phyloP scores from a whole-genome alignment of 2,329 filamentous ascomycete genomes.

The Chaetomiaceae sp. region DNA sequence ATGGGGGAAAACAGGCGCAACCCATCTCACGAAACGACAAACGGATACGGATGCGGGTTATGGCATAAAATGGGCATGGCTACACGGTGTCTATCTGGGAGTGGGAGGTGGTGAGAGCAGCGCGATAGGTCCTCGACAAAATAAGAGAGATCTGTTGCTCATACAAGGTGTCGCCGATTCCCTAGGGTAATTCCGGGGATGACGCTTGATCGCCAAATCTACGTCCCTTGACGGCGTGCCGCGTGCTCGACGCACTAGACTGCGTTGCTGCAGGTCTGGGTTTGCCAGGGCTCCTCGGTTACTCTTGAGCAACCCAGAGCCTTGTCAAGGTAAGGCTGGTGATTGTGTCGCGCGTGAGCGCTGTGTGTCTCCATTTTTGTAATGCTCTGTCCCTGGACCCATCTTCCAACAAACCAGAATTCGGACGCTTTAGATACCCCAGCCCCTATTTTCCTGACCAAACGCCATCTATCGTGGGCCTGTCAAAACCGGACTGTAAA shows the following conservation, averaged over 20 bases:
- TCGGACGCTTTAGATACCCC: too few species aligned
- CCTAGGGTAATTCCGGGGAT: constrained; percentile 52
- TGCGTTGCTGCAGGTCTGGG: not conserved
- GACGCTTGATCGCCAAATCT: constrained; percentile 89
- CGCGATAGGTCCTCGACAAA: constrained; percentile 39
- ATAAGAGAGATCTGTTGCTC: constrained; percentile 52
- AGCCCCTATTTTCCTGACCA: not conserved
- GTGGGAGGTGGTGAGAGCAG: constrained; percentile 28
- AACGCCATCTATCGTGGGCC: constrained; percentile 1
- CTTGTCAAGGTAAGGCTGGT: constrained; percentile 7
- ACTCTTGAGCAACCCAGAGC: not conserved
- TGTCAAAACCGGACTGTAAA: constrained; percentile 13
- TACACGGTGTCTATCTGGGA: constrained; percentile 51
- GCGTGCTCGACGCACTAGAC: not conserved
- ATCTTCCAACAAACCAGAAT: not conserved
- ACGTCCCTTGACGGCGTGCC: constrained; percentile 10
- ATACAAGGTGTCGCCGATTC: constrained; percentile 89
- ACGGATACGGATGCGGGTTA: constrained; percentile 20
- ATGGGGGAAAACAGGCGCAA: constrained; percentile 2
- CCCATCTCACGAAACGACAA: constrained; percentile 17
- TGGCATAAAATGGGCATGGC: constrained; percentile 42
- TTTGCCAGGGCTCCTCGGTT: not conserved
- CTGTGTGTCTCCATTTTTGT: not conserved
- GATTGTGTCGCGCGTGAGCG: not conserved
- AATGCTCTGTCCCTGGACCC: not conserved